phyloP scores from a whole-genome alignment of 2,329 filamentous ascomycete genomes.

The Coniochaeta pulveracea region DNA sequence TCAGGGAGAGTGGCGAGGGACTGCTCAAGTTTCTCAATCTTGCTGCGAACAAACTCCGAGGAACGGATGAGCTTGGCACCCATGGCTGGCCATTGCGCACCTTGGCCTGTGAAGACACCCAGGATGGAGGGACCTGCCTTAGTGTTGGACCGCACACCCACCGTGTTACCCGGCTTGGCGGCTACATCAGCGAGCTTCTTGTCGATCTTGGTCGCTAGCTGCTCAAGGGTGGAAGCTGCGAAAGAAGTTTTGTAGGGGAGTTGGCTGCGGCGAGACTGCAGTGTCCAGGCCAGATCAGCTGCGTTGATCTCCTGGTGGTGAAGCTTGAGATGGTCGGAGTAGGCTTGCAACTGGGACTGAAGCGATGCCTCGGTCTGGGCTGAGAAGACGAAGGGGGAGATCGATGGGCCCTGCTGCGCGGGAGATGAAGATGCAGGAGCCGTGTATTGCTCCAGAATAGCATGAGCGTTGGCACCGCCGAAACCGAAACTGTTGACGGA shows the following conservation, averaged over 20 bases:
- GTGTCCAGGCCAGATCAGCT: slow-evolving; percentile 34
- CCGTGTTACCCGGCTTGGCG: no score
- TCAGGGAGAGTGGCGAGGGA: slow-evolving; percentile 3
- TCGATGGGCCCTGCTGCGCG: neutral
- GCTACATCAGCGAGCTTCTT: neutral
- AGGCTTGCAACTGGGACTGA: slow-evolving; percentile 4
- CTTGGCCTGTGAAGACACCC: slow-evolving; percentile 18
- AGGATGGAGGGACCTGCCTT: no score
- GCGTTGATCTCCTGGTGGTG: slow-evolving; percentile 31
- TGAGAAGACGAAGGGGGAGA: slow-evolving; percentile 7
- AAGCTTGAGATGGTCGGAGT: neutral
- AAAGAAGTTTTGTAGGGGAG: neutral
- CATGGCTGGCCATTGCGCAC: slow-evolving; percentile 18
- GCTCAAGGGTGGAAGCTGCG: neutral
- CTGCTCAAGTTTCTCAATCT: slow-evolving; percentile 1
- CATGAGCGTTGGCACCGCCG: slow-evolving; percentile 18
- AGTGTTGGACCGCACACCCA: no score
- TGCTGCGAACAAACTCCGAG: neutral
- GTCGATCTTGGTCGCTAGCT: neutral
- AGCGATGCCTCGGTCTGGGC: no score
- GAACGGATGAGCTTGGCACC: slow-evolving; percentile 10
- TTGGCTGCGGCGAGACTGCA: slow-evolving; percentile 3
- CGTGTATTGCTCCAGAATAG: slow-evolving; percentile 10
- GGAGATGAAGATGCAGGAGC: neutral
- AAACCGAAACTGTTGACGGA: slow-evolving; percentile 28